These are phyloP conservation scores for Durusdinium trenchii DNA, from an alignment of 73 alveolate species.

Conservation along the genomic window DNA sequence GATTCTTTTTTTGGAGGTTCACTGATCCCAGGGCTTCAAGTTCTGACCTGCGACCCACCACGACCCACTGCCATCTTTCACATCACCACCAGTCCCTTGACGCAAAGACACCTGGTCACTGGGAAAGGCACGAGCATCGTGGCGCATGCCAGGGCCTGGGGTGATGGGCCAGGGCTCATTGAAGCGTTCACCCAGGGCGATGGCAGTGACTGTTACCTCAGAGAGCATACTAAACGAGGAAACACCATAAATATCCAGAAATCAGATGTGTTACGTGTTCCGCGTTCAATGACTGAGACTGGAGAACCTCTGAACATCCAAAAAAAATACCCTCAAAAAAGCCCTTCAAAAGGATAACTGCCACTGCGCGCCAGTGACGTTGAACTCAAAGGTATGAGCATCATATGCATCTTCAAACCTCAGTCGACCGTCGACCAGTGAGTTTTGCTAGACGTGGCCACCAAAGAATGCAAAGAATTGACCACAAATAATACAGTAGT, in stretches of 20 bases:
- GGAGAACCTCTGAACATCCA: neutral
- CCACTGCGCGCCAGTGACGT: neutral
- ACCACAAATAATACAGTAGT: too few relatives aligned
- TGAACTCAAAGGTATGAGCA: slow-evolving; percentile 42
- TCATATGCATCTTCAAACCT: slow-evolving; percentile 62
- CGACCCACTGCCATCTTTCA: too few relatives aligned
- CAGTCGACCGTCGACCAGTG: too few relatives aligned
- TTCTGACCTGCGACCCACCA: too few relatives aligned
- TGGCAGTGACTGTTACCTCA: slow-evolving; percentile 45
- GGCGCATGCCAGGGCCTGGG: neutral
- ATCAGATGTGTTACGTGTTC: too few relatives aligned
- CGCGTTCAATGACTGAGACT: neutral
- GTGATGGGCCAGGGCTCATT: slow-evolving; percentile 64
- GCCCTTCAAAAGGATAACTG: neutral
- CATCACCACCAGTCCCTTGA: too few relatives aligned
- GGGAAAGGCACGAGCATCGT: neutral
- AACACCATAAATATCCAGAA: too few relatives aligned
- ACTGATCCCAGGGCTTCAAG: too few relatives aligned
- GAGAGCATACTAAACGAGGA: neutral
- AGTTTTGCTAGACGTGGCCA: too few relatives aligned
- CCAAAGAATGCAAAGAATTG: too few relatives aligned
- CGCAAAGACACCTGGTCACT: slow-evolving; percentile 1
- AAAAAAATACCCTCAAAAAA: neutral
- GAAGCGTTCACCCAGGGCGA: slow-evolving; percentile 67
- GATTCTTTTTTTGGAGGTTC: too few relatives aligned